A percentile compares a stretch with the other conserved stretches of the same genome.
These are phyloP conservation scores for Peziza echinospora DNA, from an alignment of 495 filamentous ascomycete species.

Conservation along the genomic window DNA sequence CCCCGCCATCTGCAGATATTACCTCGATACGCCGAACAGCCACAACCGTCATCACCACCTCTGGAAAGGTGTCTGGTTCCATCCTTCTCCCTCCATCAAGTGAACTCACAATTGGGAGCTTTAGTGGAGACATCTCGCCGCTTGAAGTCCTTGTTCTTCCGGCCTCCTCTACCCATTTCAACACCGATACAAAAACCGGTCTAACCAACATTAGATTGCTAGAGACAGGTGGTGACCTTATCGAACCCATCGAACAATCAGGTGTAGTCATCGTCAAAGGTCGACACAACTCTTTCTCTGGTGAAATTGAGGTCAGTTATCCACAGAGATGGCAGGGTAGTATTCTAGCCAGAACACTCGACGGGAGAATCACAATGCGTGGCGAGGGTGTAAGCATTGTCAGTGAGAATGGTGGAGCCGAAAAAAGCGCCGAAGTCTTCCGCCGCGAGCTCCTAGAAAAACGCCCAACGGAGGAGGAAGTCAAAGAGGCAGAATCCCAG, in stretches of 20 bases:
- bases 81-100: background rate
- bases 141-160: background rate
- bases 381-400: background rate
- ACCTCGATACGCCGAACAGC: background rate
- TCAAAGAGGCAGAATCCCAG: too few relatives aligned
- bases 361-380: background rate
- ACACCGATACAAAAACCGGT: background rate
- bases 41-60: background rate
- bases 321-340: background rate
- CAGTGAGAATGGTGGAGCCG: background rate
- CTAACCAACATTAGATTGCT: background rate
- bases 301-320: background rate
- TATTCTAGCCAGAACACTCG: background rate
- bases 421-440: background rate
- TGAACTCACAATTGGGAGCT: background rate
- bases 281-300: background rate
- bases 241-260: background rate
- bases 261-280: background rate
- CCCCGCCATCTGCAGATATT: background rate
- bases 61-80: background rate
- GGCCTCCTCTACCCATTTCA: background rate
- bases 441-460: too few relatives aligned
- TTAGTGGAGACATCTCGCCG: background rate
- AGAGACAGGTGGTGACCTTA: background rate
- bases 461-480: too few relatives aligned